Conservation (phyloP, 1,139 yeast species). For the Blastobotrys aristatus region DNA sequence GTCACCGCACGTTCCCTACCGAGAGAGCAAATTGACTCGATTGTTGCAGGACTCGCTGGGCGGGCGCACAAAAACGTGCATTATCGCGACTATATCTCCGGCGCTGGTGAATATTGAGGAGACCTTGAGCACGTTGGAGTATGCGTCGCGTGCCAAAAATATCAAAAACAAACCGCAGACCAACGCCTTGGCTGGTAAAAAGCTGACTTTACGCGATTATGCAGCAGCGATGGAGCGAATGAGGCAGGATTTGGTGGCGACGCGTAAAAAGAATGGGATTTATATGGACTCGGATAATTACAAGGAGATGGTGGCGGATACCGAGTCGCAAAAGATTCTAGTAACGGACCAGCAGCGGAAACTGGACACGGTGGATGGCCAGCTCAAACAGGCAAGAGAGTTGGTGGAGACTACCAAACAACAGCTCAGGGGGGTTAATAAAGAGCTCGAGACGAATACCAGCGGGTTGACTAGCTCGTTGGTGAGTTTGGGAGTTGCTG, state of each 20-base stretch:
- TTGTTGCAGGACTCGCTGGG: constrained; percentile 78
- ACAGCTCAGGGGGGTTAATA: constrained; percentile 27
- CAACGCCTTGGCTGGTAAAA: constrained; percentile 46
- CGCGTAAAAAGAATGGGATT: constrained; percentile 59
- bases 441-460: constrained; percentile 26
- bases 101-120: constrained; percentile 70
- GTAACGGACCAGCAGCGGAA: constrained; percentile 46
- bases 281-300: constrained; percentile 52
- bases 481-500: constrained; percentile 21
- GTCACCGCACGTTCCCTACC: constrained; percentile 68
- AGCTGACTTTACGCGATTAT: constrained; percentile 42
- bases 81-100: constrained; percentile 81
- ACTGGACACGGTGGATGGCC: constrained; percentile 43
- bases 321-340: constrained; percentile 42
- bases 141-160: constrained; percentile 73
- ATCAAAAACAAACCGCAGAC: constrained; percentile 71
- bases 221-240: constrained; percentile 47
- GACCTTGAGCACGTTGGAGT: constrained; percentile 76
- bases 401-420: constrained; percentile 28
- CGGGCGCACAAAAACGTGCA: constrained; percentile 73
- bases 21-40: constrained; percentile 80
- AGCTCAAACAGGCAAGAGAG: constrained; percentile 35
- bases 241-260: constrained; percentile 52
- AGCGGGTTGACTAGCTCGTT: constrained; percentile 18
- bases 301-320: constrained; percentile 43